Conservation (phyloP, 345 rosid genomes). For the Tarenaya hassleriana region DNA sequence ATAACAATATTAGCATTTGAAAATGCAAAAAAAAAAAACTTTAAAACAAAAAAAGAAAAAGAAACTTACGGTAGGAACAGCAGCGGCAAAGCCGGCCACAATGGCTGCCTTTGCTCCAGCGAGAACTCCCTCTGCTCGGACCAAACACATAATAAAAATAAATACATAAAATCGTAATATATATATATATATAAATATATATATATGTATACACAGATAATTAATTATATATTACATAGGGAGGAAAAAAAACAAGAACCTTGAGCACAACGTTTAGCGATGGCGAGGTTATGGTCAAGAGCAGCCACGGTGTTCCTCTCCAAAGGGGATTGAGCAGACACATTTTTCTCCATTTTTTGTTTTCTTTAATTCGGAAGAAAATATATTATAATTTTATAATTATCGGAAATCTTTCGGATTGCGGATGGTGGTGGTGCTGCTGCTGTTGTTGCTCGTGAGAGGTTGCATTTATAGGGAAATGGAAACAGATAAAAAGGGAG, state of each 20-base stretch:
- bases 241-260: slow-evolving; percentile 24
- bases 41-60: neutral
- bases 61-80: slow-evolving; percentile 56
- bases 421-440: too few species aligned
- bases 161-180: neutral
- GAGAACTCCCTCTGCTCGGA: slow-evolving; percentile 50
- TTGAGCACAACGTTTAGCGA: slow-evolving; percentile 56
- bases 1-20: too few species aligned
- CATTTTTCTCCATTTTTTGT: slow-evolving; percentile 38
- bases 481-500: slow-evolving; percentile 14
- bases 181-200: neutral
- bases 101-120: slow-evolving; percentile 72
- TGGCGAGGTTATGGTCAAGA: slow-evolving; percentile 50
- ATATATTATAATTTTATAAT: neutral
- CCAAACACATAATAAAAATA: neutral
- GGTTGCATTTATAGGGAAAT: slow-evolving; percentile 20
- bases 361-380: neutral
- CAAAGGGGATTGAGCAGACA: slow-evolving; percentile 34
- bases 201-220: neutral
- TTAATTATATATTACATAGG: neutral
- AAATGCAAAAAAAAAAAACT: neutral
- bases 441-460: too few species aligned
- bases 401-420: neutral
- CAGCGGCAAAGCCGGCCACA: slow-evolving; percentile 46
- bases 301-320: slow-evolving; percentile 41